Conservation (phyloP, 768 basidiomycete genomes). For the Pholiota molesta region DNA sequence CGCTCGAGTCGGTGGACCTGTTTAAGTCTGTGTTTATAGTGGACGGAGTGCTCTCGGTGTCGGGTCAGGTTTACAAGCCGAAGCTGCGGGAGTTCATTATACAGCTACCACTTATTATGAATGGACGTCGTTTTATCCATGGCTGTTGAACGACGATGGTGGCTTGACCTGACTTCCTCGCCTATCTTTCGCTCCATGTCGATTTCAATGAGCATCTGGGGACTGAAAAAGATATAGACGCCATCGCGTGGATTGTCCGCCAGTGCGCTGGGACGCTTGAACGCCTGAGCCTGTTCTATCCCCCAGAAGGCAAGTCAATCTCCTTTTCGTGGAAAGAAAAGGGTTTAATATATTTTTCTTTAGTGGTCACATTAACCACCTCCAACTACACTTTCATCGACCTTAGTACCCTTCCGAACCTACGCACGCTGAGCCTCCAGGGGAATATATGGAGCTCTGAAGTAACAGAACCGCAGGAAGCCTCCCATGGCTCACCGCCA, state of each 20-base stretch:
- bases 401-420: not conserved
- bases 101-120: not conserved
- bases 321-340: not conserved
- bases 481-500: constrained; percentile 3
- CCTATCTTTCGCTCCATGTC: not conserved
- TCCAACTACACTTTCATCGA: not conserved
- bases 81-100: constrained; percentile 3
- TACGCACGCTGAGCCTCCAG: constrained; percentile 3
- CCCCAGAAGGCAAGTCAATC: not conserved
- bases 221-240: not conserved
- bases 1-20: constrained; percentile 5
- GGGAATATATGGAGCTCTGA: not conserved
- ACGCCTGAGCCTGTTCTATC: not conserved
- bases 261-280: constrained; percentile 3
- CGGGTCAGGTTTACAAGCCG: not conserved
- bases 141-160: constrained; percentile 2
- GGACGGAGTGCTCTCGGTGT: not conserved
- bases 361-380: not conserved
- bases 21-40: not conserved
- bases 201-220: not conserved
- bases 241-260: not conserved
- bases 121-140: constrained; percentile 15
- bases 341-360: not conserved
- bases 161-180: constrained; percentile 8
- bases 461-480: not conserved